These are phyloP conservation scores for Teratosphaeria gauchensis DNA, from an alignment of 2,329 filamentous ascomycete genomes.

Conservation along the genomic window DNA sequence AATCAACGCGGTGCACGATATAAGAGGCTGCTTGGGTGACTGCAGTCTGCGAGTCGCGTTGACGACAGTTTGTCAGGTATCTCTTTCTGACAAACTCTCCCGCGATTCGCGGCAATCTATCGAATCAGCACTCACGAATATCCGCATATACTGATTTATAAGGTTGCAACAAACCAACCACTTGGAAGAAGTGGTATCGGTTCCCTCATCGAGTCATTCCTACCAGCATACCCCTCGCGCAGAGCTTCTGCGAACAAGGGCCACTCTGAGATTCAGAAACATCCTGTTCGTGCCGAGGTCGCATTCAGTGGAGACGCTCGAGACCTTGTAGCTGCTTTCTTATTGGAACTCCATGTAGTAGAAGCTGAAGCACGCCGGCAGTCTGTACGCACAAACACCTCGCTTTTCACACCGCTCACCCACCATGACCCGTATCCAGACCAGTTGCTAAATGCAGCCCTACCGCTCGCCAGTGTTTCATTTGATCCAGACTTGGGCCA, in stretches of 20 bases:
- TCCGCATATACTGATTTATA: no score
- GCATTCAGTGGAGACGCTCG: not conserved
- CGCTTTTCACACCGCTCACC: not conserved
- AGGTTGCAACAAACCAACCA: not conserved
- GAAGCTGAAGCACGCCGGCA: not conserved
- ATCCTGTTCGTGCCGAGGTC: not conserved
- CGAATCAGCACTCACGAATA: no score
- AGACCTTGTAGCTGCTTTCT: not conserved
- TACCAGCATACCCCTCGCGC: not conserved
- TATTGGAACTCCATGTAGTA: not conserved
- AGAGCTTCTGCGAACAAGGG: not conserved
- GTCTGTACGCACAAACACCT: not conserved
- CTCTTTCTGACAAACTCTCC: no score
- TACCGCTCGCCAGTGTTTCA: not conserved
- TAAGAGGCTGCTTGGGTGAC: no score
- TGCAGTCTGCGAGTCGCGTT: no score
- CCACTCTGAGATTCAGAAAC: not conserved
- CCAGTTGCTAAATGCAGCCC: not conserved
- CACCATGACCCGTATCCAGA: not conserved
- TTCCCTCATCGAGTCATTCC: not conserved
- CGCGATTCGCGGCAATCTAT: no score
- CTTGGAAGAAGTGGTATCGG: not conserved
- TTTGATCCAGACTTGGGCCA: no score
- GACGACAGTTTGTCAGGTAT: no score
- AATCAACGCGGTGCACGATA: no score